Conservation (phyloP, 306 rosid genomes). For the Cucumis hystrix region DNA sequence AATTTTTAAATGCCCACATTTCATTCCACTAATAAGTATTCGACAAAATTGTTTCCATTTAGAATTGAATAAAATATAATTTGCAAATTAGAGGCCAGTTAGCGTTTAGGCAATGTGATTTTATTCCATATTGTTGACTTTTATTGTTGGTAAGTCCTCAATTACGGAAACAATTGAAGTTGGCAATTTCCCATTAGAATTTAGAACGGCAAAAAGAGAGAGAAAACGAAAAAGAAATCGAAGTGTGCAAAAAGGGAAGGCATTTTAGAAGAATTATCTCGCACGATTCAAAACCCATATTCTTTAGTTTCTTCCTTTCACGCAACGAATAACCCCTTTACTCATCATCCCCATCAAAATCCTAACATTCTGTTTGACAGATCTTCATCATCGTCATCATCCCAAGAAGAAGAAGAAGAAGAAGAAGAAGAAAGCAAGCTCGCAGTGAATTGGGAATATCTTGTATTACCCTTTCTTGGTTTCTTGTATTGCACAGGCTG, state of each 20-base stretch:
- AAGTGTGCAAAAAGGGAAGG: neutral
- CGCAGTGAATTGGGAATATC: slow-evolving; percentile 8
- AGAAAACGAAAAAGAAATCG: neutral
- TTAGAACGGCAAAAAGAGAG: neutral
- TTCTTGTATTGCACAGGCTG: slow-evolving; percentile 2
- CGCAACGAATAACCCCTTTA: slow-evolving; percentile 25
- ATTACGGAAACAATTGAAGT: neutral
- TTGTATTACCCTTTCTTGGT: slow-evolving; percentile 13
- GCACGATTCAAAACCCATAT: slow-evolving; percentile 7
- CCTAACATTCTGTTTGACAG: slow-evolving; percentile 12
- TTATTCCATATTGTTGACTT: neutral
- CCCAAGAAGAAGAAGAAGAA: neutral
- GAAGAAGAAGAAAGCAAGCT: neutral
- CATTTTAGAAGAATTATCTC: neutral
- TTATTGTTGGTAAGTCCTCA: neutral
- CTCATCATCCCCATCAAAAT: slow-evolving; percentile 10
- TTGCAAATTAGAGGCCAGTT: neutral
- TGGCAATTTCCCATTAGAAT: neutral
- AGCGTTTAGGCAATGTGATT: neutral
- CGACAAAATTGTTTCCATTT: neutral
- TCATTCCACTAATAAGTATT: neutral
- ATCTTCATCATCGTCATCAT: neutral
- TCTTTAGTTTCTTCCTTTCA: slow-evolving; percentile 1
- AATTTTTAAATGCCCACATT: neutral
- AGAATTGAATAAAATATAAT: neutral